phyloP scores from a whole-genome alignment of 192 early-diverging fungal genomes.

The Jimgerdemannia lactiflua region DNA sequence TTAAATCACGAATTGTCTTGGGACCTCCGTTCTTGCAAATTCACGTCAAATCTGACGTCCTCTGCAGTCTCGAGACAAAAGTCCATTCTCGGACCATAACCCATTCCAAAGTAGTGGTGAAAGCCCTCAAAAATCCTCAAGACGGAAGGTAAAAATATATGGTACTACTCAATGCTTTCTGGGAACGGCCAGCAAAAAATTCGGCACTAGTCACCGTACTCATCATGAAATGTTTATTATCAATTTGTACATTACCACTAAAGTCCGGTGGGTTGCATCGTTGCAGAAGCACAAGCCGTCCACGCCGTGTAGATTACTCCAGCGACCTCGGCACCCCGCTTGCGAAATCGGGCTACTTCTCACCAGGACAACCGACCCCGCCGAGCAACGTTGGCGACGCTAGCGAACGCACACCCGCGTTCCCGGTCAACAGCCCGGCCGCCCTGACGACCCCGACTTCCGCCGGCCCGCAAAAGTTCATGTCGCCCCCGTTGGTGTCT shows the following conservation, averaged over 20 bases:
- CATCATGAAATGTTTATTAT: background rate
- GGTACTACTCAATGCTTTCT: too few species aligned
- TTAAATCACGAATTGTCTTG: background rate
- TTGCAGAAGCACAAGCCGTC: background rate
- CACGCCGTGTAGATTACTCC: background rate
- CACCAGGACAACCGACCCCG: background rate
- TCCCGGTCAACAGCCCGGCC: background rate
- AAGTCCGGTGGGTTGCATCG: background rate
- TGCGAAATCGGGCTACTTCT: background rate
- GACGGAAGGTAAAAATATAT: background rate
- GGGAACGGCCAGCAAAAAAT: background rate
- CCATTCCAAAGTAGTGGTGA: slow-evolving; percentile 40
- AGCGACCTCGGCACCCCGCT: background rate
- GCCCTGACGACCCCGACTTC: background rate
- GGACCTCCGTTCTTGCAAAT: background rate
- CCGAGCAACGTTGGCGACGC: background rate
- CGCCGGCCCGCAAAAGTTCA: background rate
- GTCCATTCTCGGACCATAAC: slow-evolving; percentile 34
- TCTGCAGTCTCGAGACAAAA: background rate
- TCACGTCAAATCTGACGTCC: background rate
- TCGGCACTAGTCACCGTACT: background rate
- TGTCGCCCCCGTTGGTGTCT: background rate
- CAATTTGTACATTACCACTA: background rate
- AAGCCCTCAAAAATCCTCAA: background rate
- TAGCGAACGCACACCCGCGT: background rate